These are phyloP conservation scores for Osmanthus fragrans DNA, from an alignment of 257 asterid species.

Conservation along the genomic window DNA sequence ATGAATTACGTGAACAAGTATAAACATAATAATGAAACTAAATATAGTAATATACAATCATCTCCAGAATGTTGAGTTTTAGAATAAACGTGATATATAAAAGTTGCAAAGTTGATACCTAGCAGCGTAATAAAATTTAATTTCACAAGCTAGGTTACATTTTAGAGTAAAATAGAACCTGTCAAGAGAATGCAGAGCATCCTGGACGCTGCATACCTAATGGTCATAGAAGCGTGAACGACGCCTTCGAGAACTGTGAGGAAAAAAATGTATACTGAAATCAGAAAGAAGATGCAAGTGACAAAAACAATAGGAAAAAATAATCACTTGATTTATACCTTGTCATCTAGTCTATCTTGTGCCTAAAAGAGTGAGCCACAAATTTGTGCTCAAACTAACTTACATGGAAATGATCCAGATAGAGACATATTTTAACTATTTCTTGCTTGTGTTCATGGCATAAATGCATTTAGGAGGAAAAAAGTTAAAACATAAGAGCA, in stretches of 20 bases:
- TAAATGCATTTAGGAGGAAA: neutral
- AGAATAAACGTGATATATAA: neutral
- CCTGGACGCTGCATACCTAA: conserved; percentile 44
- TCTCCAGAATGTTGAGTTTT: neutral
- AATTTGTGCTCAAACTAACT: neutral
- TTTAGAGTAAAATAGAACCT: conserved; percentile 10
- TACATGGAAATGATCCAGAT: neutral
- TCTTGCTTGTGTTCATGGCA: neutral
- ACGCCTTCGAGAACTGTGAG: conserved; percentile 63
- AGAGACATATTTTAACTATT: neutral
- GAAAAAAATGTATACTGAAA: conserved; percentile 12
- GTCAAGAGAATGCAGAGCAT: neutral
- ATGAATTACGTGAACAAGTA: neutral
- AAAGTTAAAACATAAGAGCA: neutral
- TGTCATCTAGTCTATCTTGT: neutral
- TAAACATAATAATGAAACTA: neutral
- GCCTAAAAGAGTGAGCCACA: neutral
- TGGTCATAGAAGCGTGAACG: conserved; percentile 71
- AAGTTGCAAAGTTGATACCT: conserved; percentile 5
- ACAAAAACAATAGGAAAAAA: neutral
- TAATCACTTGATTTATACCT: neutral
- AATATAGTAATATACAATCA: neutral
- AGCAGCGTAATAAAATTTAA: neutral
- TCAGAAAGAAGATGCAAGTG: neutral
- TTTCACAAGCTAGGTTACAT: conserved; percentile 6